Percentiles rank a stretch among this genome's conserved stretches.
These are phyloP conservation scores for rapeseed (Brassica napus) DNA, from an alignment of 345 rosid species.

Conservation along the genomic window DNA sequence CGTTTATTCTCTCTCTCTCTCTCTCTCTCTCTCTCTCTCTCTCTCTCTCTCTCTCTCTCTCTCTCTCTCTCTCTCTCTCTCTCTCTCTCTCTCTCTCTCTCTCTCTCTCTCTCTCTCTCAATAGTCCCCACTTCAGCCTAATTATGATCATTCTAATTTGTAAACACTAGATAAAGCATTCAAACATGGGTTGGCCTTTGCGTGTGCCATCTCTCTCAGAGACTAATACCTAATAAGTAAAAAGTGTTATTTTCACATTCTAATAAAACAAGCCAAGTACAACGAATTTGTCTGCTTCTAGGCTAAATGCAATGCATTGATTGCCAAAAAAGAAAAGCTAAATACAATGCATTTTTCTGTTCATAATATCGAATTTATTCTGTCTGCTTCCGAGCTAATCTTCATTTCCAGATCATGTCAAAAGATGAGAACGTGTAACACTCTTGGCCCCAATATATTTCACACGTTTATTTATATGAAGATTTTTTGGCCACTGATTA, in stretches of 20 bases:
- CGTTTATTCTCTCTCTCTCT: too few relatives aligned
- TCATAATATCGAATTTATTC: neutral
- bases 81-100: neutral
- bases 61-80: neutral
- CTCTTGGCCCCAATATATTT: neutral
- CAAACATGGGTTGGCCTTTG: slow-evolving; percentile 22
- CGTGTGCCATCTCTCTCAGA: neutral
- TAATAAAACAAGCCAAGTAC: slow-evolving; percentile 10
- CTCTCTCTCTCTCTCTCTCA: neutral
- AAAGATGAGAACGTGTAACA: neutral
- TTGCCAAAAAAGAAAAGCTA: neutral
- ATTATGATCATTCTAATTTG: neutral
- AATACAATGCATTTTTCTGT: neutral
- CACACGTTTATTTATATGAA: neutral
- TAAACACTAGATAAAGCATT: neutral
- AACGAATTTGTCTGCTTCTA: slow-evolving; percentile 7
- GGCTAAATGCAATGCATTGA: neutral
- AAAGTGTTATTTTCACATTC: neutral
- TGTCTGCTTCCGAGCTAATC: neutral
- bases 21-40: too few relatives aligned
- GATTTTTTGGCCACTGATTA: slow-evolving; percentile 4
- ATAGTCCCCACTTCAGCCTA: neutral
- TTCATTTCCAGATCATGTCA: neutral
- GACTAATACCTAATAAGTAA: slow-evolving; percentile 11
- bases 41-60: neutral